These are phyloP conservation scores for Neonectria punicea DNA, from an alignment of 2,329 filamentous ascomycete species.

Conservation along the genomic window DNA sequence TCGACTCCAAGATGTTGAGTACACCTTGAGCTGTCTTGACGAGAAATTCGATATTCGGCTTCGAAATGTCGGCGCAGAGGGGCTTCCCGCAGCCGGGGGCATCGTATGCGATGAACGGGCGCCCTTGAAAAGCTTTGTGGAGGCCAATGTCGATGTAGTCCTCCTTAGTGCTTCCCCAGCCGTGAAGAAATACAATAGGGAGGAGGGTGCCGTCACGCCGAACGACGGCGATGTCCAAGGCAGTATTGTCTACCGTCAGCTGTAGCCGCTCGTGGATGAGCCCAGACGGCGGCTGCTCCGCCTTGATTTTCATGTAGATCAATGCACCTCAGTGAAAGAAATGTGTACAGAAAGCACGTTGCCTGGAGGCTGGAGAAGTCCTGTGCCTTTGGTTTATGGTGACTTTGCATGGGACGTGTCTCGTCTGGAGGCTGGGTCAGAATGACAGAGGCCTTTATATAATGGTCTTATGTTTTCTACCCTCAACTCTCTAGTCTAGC, in stretches of 20 bases:
- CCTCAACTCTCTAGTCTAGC: too few relatives aligned
- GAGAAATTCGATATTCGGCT: slow-evolving; percentile 33
- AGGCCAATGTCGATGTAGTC: slow-evolving; percentile 41
- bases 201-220: slow-evolving; percentile 3
- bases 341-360: too few relatives aligned
- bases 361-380: too few relatives aligned
- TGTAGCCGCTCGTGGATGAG: slow-evolving; percentile 2
- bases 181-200: slow-evolving; percentile 40
- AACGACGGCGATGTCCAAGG: neutral
- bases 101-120: slow-evolving; percentile 39
- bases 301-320: neutral
- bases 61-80: slow-evolving; percentile 25
- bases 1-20: too few relatives aligned
- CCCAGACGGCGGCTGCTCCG: neutral
- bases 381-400: too few relatives aligned
- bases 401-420: too few relatives aligned
- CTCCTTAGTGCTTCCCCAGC: slow-evolving; percentile 42
- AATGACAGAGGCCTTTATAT: too few relatives aligned
- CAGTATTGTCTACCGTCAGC: neutral
- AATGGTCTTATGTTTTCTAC: too few relatives aligned
- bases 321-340: too few relatives aligned
- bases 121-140: slow-evolving; percentile 24
- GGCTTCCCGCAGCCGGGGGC: slow-evolving; percentile 39
- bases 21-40: slow-evolving; percentile 30
- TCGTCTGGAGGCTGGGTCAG: too few relatives aligned